Evolutionary conservation across 1,284 basidiomycete species (phyloP).

Genomic region (Gymnopus androsaceus): DNA sequence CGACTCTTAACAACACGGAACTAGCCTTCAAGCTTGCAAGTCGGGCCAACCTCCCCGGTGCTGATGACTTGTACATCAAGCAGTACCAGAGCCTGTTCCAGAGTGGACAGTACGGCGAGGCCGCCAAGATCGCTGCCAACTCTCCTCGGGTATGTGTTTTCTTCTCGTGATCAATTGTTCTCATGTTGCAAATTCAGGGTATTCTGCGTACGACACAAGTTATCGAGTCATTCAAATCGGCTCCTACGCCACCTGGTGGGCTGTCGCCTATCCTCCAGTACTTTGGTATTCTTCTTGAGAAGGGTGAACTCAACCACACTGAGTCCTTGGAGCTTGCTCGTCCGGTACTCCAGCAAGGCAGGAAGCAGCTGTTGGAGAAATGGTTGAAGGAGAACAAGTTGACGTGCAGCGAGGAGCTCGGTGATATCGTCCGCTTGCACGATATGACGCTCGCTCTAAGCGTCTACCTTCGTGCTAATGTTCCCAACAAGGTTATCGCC

Average conservation of each 20-base stretch:
- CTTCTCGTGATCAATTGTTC: not conserved
- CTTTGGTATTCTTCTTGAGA: constrained; percentile 97
- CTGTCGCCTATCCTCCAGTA: constrained; percentile 98
- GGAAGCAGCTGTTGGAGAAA: constrained; percentile 97
- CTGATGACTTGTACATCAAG: constrained; percentile 95
- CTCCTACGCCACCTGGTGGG: constrained; percentile 87
- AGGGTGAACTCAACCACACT: constrained; percentile 95
- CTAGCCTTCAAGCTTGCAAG: constrained; percentile 98
- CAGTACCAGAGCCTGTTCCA: constrained; percentile 96
- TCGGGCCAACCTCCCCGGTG: constrained; percentile 95
- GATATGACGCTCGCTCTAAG: constrained; percentile 99
- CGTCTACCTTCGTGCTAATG: constrained; percentile 96
- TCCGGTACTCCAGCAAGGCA: constrained; percentile 94
- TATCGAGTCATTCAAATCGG: constrained; percentile 97
- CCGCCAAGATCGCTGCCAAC: constrained; percentile 98
- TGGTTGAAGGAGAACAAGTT: constrained; percentile 99
- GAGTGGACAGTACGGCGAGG: constrained; percentile 89
- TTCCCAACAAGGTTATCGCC: constrained; percentile 98
- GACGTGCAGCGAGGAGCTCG: constrained; percentile 97
- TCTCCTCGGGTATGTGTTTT: constrained; percentile 76
- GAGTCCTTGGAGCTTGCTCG: constrained; percentile 96
- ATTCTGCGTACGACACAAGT: constrained; percentile 95
- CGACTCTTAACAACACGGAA: constrained; percentile 95
- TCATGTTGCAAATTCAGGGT: constrained; percentile 52
- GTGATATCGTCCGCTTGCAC: constrained; percentile 93